These are phyloP conservation scores for Salvia rosmarinus DNA, from an alignment of 257 asterid species.

Conservation along the genomic window DNA sequence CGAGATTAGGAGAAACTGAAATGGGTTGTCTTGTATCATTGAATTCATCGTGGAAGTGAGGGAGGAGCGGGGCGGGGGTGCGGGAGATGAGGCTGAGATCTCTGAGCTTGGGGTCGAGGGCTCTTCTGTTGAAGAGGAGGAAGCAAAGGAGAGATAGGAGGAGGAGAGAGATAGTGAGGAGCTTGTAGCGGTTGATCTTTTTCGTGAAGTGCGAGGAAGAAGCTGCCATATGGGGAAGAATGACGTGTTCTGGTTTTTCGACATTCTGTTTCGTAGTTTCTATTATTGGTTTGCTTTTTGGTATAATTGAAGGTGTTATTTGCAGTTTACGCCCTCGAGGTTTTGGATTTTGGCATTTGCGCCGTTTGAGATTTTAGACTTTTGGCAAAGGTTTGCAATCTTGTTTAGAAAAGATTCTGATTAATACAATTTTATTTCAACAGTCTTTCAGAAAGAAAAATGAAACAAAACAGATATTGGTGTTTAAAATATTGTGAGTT, in stretches of 20 bases:
- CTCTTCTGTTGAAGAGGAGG: constrained; percentile 49
- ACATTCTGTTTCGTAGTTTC: not conserved
- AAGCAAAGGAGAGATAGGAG: constrained; percentile 50
- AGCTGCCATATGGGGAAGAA: constrained; percentile 59
- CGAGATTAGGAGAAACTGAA: constrained; percentile 24
- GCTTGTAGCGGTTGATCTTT: constrained; percentile 45
- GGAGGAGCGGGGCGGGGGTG: constrained; percentile 30
- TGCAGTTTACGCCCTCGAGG: not conserved
- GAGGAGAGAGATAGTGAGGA: constrained; percentile 45
- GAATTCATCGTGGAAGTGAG: constrained; percentile 20
- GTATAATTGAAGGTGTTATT: not conserved
- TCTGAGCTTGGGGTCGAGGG: constrained; percentile 50
- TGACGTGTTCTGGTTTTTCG: constrained; percentile 36
- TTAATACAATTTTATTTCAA: not conserved
- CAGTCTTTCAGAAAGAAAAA: not conserved
- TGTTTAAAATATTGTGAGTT: not conserved
- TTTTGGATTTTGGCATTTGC: not conserved
- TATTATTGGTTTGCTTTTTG: not conserved
- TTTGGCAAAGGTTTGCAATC: not conserved
- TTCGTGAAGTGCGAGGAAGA: constrained; percentile 35
- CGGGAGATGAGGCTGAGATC: constrained; percentile 41
- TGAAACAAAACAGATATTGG: not conserved
- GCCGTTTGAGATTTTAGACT: not conserved
- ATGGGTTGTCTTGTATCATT: constrained; percentile 27
- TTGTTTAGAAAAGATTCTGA: not conserved